These are phyloP conservation scores for Fusarium napiforme DNA, from an alignment of 2,329 filamentous ascomycete genomes.

Conservation along the genomic window DNA sequence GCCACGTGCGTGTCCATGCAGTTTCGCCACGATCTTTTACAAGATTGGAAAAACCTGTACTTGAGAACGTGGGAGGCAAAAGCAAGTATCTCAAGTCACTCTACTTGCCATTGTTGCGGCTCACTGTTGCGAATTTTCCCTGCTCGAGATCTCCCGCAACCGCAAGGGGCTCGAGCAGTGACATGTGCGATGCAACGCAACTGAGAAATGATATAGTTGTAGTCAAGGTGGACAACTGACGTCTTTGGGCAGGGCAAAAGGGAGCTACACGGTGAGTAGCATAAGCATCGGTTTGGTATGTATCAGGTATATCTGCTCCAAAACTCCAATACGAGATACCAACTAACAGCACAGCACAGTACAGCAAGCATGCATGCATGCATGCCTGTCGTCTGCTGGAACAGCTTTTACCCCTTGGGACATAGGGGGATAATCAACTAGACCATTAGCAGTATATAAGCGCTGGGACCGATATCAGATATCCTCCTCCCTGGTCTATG, in stretches of 20 bases:
- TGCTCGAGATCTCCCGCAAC: conserved; percentile 11
- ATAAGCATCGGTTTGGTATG: neutral
- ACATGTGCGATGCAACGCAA: conserved; percentile 1
- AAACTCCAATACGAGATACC: neutral
- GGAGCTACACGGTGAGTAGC: neutral
- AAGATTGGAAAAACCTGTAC: conserved; percentile 1
- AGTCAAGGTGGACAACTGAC: conserved; percentile 15
- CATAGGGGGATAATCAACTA: conserved; percentile 11
- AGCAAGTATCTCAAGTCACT: neutral
- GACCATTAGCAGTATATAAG: conserved; percentile 1
- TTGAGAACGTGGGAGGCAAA: conserved; percentile 1
- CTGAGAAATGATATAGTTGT: conserved; percentile 3
- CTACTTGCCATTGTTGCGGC: conserved; percentile 16
- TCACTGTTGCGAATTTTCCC: conserved; percentile 10
- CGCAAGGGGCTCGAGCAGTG: conserved; percentile 18
- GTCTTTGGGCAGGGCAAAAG: neutral
- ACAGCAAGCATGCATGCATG: neutral
- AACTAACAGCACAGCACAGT: neutral
- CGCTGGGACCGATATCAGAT: neutral
- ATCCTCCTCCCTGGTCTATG: neutral
- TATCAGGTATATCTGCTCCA: neutral
- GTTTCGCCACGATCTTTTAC: conserved; percentile 12
- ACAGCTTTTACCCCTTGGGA: neutral
- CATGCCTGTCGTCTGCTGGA: neutral
- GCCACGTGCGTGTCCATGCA: conserved; percentile 15